Evolutionary conservation across 2,329 filamentous ascomycete species (phyloP).

Genomic region (Bipolaris victoriae): DNA sequence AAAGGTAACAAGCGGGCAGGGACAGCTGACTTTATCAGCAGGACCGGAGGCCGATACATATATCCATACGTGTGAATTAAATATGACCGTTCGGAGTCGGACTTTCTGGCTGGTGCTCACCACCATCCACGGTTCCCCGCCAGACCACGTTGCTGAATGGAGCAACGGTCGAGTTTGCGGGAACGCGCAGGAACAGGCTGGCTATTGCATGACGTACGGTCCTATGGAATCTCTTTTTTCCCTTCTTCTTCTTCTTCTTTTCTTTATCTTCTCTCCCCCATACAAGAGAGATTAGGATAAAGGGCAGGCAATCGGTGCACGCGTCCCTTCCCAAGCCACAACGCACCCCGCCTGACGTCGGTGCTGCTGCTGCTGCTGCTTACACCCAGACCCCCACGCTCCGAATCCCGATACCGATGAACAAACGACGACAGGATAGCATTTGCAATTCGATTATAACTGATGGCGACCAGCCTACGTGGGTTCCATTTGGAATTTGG

Average conservation of each 20-base stretch:
- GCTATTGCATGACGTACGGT: constrained; percentile 7
- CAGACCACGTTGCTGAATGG: constrained; percentile 7
- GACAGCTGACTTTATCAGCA: constrained; percentile 4
- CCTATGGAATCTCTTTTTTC: neutral
- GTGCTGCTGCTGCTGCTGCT: constrained; percentile 16
- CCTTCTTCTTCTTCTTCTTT: neutral
- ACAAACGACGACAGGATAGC: constrained; percentile 8
- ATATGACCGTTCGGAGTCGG: constrained; percentile 11
- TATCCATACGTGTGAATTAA: no score
- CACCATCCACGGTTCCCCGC: constrained; percentile 13
- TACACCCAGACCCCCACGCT: constrained; percentile 17
- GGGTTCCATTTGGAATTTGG: neutral
- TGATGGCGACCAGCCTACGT: neutral
- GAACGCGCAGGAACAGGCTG: constrained; percentile 11
- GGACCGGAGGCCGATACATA: neutral
- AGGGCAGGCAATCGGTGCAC: neutral
- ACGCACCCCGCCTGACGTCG: constrained; percentile 7
- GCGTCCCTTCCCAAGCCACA: constrained; percentile 6
- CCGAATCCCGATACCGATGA: constrained; percentile 18
- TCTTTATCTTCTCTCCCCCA: neutral
- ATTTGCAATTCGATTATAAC: neutral
- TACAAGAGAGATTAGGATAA: neutral
- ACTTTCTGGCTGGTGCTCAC: constrained; percentile 7
- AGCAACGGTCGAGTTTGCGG: constrained; percentile 16
- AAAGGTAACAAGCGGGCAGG: neutral